Evolutionary conservation across 805 yeast genomes (phyloP), one percentile per base, ranked within the genome.

Genomic region (Peterozyma toletana): DNA sequence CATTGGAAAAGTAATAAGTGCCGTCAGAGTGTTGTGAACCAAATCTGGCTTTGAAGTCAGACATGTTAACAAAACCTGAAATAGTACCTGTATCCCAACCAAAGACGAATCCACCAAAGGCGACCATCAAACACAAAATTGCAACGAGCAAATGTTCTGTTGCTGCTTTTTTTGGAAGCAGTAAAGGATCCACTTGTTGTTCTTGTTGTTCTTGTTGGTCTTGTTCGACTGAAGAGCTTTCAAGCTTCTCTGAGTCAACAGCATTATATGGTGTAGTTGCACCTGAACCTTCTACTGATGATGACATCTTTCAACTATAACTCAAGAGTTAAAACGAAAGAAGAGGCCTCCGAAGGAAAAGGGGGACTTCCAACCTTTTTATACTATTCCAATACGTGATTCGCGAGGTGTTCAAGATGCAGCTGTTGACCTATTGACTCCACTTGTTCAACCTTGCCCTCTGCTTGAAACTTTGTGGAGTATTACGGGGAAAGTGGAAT

Each of bases 81-180:
- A 77, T 71, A 44, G 83, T 76, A 60, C 83, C 83, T 41, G 81
- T 78, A 61, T 78, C 83, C 66, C 75, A 78, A 40, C 83, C 83
- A 53, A 76, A 78, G 36, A 78, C 76, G 53, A 75, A 78, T 13
- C 83, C 85, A 60, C 82, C 83, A 49, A 78, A 78, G 33, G 83
- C 80, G 46, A 78, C 71, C 40, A 70, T 52, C 15, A 68, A 52
- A 55, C 83, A 75, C n/a, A 53, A 62, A 40, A 45, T 16, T 16
- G 41, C 40, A 14, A 66, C 62, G 17, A 60, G 50, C 7, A 59
- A 33, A 45, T 67, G 63, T 33, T 66, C 72, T 45, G 59, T 62
- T 40, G 53, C 45, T 10, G 61, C 46, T 50, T 63, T 67, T 44
- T 59, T 54, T 11, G 69, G 67, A 27, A 42, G 27, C 27, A 21